phyloP scores from a whole-genome alignment of 148 eudicot species.

The Rhododendron henanense region DNA sequence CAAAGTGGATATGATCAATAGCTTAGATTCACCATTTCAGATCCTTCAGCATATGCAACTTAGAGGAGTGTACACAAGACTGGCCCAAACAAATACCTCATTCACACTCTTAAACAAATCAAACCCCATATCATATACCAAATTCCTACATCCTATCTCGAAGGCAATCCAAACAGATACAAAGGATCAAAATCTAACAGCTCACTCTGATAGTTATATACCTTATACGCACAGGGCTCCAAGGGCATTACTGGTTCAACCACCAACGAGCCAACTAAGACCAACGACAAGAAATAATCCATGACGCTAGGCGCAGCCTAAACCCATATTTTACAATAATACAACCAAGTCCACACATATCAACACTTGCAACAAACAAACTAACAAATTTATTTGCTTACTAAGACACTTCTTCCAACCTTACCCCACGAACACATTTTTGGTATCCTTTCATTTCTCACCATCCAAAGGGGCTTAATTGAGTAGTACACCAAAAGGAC shows the following conservation, averaged over 20 bases:
- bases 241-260: not conserved
- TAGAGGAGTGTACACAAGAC: not conserved
- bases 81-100: not conserved
- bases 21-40: not conserved
- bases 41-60: not conserved
- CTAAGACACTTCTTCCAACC: not conserved
- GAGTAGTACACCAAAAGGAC: not conserved
- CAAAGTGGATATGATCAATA: not conserved
- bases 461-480: not conserved
- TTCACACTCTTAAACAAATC: not conserved
- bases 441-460: not conserved
- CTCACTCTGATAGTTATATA: not conserved
- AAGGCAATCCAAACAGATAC: not conserved
- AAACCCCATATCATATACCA: not conserved
- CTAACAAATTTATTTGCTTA: not conserved
- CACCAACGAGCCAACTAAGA: not conserved
- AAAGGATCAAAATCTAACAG: not conserved
- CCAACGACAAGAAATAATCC: not conserved
- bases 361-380: not conserved
- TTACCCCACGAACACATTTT: not conserved
- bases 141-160: not conserved
- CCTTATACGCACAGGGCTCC: not conserved
- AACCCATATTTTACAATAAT: too few relatives aligned
- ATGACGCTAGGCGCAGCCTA: not conserved
- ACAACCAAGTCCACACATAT: not conserved